A percentile compares a stretch with the other conserved stretches of the same genome.
phyloP scores from a whole-genome alignment of 495 filamentous ascomycete genomes.

The Hypoxylon fuscum region DNA sequence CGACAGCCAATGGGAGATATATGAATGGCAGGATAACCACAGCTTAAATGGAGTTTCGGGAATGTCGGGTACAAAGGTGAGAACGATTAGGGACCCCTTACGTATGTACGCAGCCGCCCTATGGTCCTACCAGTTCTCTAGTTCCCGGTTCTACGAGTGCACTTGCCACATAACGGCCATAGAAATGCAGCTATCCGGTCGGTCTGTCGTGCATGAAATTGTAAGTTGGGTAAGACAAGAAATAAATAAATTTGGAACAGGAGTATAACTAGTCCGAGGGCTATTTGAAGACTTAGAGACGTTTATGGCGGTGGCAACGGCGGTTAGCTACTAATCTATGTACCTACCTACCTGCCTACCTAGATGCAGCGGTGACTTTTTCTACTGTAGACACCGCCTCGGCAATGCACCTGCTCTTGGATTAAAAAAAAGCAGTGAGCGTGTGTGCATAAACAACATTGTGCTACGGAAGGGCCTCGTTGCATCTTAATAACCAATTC shows the following conservation, averaged over 20 bases:
- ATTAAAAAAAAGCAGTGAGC: too few species aligned
- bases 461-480: too few species aligned
- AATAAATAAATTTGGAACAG: conserved; percentile 18
- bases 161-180: not conserved
- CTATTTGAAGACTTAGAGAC: conserved; percentile 21
- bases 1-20: conserved; percentile 13
- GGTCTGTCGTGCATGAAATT: conserved; percentile 14
- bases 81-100: conserved; percentile 21
- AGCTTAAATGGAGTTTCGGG: conserved; percentile 24
- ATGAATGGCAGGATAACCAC: conserved; percentile 30
- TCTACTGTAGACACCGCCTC: not conserved
- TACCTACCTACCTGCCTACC: not conserved
- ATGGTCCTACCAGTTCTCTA: conserved; percentile 15
- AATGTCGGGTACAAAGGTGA: conserved; percentile 6
- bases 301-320: conserved; percentile 2
- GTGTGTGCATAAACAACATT: too few species aligned
- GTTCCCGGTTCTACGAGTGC: conserved; percentile 14
- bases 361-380: not conserved
- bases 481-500: too few species aligned
- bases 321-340: conserved; percentile 6
- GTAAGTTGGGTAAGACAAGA: not conserved
- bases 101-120: conserved; percentile 27
- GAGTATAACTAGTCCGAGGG: conserved; percentile 7
- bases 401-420: too few species aligned
- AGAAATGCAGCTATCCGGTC: conserved; percentile 27